phyloP scores from a whole-genome alignment of 2,329 filamentous ascomycete species.

The Cladophialophora carrionii region DNA sequence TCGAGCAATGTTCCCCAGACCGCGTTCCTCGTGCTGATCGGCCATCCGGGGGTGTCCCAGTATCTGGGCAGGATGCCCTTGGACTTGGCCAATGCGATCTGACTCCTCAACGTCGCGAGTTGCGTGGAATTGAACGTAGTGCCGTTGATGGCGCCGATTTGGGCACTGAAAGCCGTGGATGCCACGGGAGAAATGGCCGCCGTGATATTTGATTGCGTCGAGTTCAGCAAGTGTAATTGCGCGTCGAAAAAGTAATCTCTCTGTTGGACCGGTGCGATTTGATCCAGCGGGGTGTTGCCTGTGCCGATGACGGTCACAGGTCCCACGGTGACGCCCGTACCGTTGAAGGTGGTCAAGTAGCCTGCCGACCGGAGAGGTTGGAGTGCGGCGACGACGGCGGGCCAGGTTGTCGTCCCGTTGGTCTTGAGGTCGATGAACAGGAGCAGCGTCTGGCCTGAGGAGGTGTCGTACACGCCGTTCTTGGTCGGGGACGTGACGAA shows the following conservation, averaged over 20 bases:
- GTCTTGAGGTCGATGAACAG: slow-evolving; percentile 69
- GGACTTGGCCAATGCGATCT: slow-evolving; percentile 58
- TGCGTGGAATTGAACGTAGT: slow-evolving; percentile 54
- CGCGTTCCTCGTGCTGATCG: slow-evolving; percentile 60
- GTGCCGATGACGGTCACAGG: slow-evolving; percentile 67
- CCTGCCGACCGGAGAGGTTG: slow-evolving; percentile 58
- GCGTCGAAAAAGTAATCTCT: slow-evolving; percentile 66
- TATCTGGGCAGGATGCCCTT: slow-evolving; percentile 65
- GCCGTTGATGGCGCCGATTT: slow-evolving; percentile 49
- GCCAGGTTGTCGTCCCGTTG: slow-evolving; percentile 58
- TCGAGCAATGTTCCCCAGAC: slow-evolving; percentile 62
- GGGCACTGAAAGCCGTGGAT: slow-evolving; percentile 54
- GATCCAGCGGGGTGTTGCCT: slow-evolving; percentile 57
- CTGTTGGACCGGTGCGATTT: slow-evolving; percentile 50
- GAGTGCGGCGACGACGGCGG: slow-evolving; percentile 59
- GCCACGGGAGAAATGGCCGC: slow-evolving; percentile 58
- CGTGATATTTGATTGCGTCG: slow-evolving; percentile 52
- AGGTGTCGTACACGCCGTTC: slow-evolving; percentile 64
- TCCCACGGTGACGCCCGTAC: slow-evolving; percentile 51
- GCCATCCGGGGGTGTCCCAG: slow-evolving; percentile 66
- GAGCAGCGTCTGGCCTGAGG: slow-evolving; percentile 61
- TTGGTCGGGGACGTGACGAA: slow-evolving; percentile 59
- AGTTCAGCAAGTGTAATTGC: slow-evolving; percentile 55
- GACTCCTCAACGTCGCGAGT: slow-evolving; percentile 54
- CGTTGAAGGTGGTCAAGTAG: slow-evolving; percentile 59